Base-by-base conservation (phyloP, 345 rosid genomes). In the Euphorbia lathyris region DNA sequence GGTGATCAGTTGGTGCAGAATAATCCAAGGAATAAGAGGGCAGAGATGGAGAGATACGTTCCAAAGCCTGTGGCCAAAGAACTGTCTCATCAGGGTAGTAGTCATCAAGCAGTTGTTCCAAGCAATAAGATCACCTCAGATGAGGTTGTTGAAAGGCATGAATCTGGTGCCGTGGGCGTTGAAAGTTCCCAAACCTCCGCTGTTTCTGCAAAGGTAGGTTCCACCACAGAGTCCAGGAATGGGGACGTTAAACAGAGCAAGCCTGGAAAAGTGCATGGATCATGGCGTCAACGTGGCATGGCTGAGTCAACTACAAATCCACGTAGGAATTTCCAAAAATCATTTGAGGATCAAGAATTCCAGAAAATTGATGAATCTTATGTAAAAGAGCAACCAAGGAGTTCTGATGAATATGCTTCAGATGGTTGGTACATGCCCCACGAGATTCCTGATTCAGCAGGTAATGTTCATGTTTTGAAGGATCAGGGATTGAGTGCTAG, bases 21-120 rank as follows among this genome's bases (percentile, higher is more conserved):
- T 77, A 89, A 72, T 83, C 69, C 86, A 51, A 90, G 83, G 79
- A 83, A 76, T 76, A 96, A 88, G 86, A 88, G 96, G 70, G 91
- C 90, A 29, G 99, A 96, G 82, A 83, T 92, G 65, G 98, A 92
- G 85, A 89, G 96, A 71, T 90, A 92, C 38, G 73, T 90, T 50
- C 88, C 97, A 10, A 96, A 90, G 82, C 94, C 96, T 73, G 87
- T 82, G 65, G 95, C 90, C 68, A 92, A 96, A 80, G 98, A 92
- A 86, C 81, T 83, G 87, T 82, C 92, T 69, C 89, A 86, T 78
- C 92, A 86, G 75, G 90, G 78, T 48, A 76, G 79, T 65, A 73
- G 66, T 76, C 86, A 83, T 65, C 90, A 78, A 55, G 70, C 64
- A 43, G 61, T 48, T 40, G 77, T 72, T 77, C 75, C 86, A n/a